phyloP scores from a whole-genome alignment of 768 basidiomycete genomes.

The Xanthoconium stramineum region DNA sequence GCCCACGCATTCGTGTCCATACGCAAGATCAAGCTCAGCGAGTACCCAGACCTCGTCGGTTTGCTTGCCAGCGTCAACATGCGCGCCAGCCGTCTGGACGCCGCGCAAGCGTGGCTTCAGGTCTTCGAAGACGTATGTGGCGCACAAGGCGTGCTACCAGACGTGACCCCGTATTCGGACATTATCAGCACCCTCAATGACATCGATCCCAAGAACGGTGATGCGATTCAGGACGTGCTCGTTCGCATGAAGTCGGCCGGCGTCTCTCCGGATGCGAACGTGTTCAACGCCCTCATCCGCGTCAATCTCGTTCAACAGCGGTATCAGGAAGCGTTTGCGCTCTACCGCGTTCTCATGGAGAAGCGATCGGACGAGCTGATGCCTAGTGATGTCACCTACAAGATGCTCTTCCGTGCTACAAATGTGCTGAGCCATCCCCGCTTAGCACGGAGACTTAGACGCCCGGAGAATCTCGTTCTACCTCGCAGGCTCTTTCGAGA shows the following conservation, averaged over 20 bases:
- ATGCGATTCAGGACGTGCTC: conserved; percentile 36
- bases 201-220: conserved; percentile 27
- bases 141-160: conserved; percentile 9
- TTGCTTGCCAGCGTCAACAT: conserved; percentile 38
- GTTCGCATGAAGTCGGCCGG: conserved; percentile 37
- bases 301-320: conserved; percentile 33
- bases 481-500: conserved; percentile 46
- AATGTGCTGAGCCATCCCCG: conserved; percentile 15
- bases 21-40: conserved; percentile 20
- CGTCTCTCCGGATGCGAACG: conserved; percentile 34
- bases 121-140: conserved; percentile 24
- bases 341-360: conserved; percentile 41
- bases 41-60: conserved; percentile 33
- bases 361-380: conserved; percentile 30
- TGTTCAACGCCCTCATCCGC: conserved; percentile 51
- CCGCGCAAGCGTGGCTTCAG: conserved; percentile 30
- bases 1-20: conserved; percentile 20
- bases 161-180: conserved; percentile 34
- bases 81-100: conserved; percentile 30
- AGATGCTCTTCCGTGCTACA: conserved; percentile 37
- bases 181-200: conserved; percentile 39
- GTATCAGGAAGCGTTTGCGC: conserved; percentile 37
- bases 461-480: conserved; percentile 23
- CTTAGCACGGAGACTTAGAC: conserved; percentile 23
- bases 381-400: conserved; percentile 46